Conservation (phyloP, 225 moss, liverwort and hornwort genomes). For the Anthoceros angustus region DNA sequence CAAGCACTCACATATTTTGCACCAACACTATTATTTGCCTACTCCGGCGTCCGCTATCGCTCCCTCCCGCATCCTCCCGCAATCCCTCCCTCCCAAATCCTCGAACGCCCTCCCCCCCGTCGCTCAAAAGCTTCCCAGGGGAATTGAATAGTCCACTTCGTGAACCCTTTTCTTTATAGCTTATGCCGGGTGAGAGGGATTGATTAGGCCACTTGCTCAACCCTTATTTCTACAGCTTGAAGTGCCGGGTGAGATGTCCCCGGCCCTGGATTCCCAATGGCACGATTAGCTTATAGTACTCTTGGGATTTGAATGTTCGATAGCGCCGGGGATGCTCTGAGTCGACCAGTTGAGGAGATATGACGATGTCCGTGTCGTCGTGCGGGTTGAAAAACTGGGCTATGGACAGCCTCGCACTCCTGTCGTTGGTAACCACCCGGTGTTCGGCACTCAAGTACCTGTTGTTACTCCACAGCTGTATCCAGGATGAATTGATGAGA, state of each 20-base stretch:
- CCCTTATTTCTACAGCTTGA: background rate
- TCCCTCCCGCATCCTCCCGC: too few species aligned
- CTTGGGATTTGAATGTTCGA: background rate
- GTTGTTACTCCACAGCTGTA: background rate
- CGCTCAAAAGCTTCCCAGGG: too few species aligned
- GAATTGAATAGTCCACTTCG: too few species aligned
- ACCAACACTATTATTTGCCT: too few species aligned
- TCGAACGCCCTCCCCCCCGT: too few species aligned
- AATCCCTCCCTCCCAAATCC: too few species aligned
- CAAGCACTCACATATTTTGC: too few species aligned
- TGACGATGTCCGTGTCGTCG: background rate
- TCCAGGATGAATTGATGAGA: background rate
- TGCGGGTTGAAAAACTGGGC: background rate
- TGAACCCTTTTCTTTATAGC: too few species aligned
- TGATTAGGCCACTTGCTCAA: too few species aligned
- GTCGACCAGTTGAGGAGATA: background rate
- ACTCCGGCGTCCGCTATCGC: too few species aligned
- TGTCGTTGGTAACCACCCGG: background rate
- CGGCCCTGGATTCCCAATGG: background rate
- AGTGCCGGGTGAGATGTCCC: background rate
- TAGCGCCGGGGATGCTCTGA: background rate
- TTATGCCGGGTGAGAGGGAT: too few species aligned
- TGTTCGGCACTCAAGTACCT: slow-evolving; percentile 2
- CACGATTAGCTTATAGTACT: background rate
- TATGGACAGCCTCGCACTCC: background rate